phyloP scores from a whole-genome alignment of 495 filamentous ascomycete species.

The Aspergillus leporis region DNA sequence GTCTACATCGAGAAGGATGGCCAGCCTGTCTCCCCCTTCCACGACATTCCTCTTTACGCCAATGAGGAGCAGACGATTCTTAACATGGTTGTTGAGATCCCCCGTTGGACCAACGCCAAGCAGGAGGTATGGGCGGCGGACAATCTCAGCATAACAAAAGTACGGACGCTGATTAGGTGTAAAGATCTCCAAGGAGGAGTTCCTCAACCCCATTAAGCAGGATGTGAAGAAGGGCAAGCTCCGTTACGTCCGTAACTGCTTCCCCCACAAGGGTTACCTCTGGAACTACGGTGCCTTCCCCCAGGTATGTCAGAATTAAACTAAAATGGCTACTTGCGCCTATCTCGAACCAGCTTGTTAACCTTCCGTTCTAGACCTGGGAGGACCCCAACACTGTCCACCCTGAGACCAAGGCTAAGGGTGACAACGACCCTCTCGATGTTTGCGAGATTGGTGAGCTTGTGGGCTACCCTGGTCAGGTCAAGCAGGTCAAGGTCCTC shows the following conservation, averaged over 20 bases:
- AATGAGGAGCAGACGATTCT: conserved; percentile 89
- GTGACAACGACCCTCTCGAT: conserved; percentile 98
- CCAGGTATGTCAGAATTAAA: conserved; percentile 58
- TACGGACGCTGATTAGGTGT: conserved; percentile 13
- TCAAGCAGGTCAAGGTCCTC: conserved; percentile 99
- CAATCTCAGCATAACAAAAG: conserved; percentile 5
- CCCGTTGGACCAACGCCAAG: conserved; percentile 99
- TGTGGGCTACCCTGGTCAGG: conserved; percentile 89
- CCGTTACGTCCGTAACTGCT: conserved; percentile 98
- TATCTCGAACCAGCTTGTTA: conserved; percentile 1
- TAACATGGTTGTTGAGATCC: conserved; percentile 99
- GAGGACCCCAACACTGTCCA: conserved; percentile 95
- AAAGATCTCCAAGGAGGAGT: conserved; percentile 95
- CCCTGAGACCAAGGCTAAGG: conserved; percentile 99
- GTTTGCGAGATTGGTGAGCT: conserved; percentile 99
- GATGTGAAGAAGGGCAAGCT: conserved; percentile 60
- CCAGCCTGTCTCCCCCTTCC: conserved; percentile 88
- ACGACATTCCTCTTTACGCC: conserved; percentile 97
- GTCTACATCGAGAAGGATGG: conserved; percentile 98
- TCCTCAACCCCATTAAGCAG: conserved; percentile 95
- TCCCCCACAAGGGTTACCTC: conserved; percentile 99
- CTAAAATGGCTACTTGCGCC: not conserved
- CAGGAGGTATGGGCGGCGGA: conserved; percentile 69
- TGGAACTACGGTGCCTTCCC: conserved; percentile 99
- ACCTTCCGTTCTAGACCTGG: conserved; percentile 71